Evolutionary conservation across 208 protist genomes (phyloP), one percentile per base, ranked within the genome.

Genomic region (Jaenimonas drosophilae): DNA sequence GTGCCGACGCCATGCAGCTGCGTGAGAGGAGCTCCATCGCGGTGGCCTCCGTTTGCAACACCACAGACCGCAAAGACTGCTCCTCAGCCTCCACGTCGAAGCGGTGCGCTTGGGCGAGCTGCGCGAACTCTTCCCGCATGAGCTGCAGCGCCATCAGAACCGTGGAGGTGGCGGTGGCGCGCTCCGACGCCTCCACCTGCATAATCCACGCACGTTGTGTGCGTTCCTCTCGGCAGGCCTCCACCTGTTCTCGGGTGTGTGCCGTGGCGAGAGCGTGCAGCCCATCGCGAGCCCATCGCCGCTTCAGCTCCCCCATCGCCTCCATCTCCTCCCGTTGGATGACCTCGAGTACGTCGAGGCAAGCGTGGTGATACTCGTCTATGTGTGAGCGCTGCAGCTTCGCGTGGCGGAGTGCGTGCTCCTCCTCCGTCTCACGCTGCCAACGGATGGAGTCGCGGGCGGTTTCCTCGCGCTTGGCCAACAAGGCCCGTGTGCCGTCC

Each of bases 11-110:
- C n/a, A n/a, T n/a, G n/a, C n/a, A n/a, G n/a, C n/a, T n/a, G n/a
- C n/a, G n/a, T n/a, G n/a, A n/a, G n/a, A n/a, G n/a, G n/a, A n/a
- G n/a, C n/a, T n/a, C n/a, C n/a, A n/a, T n/a, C n/a, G n/a, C n/a
- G n/a, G n/a, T n/a, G n/a, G n/a, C n/a, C n/a, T n/a, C n/a, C n/a
- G 54, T 38, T 24, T 70, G 67, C 39, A 58, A 28, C 23, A 88
- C 24, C 12, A 66, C 29, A 27, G 24, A 37, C 9, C 78, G 62
- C 16, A 60, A 63, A 33, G 45, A 34, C 37, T 72, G 55, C 49
- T 88, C 78, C 14, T 39, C 45, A 0, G 64, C 44, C 9, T 50
- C 44, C 12, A 88, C 31, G 33, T 68, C 63, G 44, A 50, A 65
- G 11, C 67, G 37, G 19, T 52, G 63, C 25, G 70, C 59, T 14